phyloP scores from a whole-genome alignment of 345 rosid species.

The Populus pruinosa region DNA sequence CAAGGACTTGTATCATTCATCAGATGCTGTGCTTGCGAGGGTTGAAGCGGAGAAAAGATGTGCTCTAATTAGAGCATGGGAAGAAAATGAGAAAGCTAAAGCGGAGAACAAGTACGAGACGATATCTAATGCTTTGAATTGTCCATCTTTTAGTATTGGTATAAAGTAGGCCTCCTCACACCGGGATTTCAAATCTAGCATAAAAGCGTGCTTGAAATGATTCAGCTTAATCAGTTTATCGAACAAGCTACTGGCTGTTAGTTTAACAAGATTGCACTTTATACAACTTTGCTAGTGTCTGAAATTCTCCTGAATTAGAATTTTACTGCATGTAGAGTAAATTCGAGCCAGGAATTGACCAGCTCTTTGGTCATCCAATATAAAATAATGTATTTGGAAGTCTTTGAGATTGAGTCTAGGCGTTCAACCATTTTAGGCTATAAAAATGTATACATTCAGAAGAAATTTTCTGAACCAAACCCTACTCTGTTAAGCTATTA shows the following conservation, averaged over 20 bases:
- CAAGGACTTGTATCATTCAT: neutral
- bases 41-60: constrained; percentile 56
- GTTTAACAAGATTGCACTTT: neutral
- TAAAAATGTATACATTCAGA: neutral
- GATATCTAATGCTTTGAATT: neutral
- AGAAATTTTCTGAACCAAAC: neutral
- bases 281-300: neutral
- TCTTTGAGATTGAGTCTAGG: neutral
- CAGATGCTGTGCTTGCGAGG: constrained; percentile 46
- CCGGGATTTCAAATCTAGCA: neutral
- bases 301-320: neutral
- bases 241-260: neutral
- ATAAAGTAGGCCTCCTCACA: neutral
- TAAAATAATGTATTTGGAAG: neutral
- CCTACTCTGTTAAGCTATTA: neutral
- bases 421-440: neutral
- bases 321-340: neutral
- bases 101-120: constrained; percentile 64
- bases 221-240: neutral
- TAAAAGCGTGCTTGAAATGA: neutral
- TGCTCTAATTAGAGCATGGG: constrained; percentile 78
- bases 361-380: neutral
- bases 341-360: neutral
- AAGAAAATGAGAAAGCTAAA: constrained; percentile 79
- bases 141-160: neutral